Evolutionary conservation across 2,329 filamentous ascomycete species (phyloP), one percentile per base, ranked within the genome.

Genomic region (Penicillium capsulatum): DNA sequence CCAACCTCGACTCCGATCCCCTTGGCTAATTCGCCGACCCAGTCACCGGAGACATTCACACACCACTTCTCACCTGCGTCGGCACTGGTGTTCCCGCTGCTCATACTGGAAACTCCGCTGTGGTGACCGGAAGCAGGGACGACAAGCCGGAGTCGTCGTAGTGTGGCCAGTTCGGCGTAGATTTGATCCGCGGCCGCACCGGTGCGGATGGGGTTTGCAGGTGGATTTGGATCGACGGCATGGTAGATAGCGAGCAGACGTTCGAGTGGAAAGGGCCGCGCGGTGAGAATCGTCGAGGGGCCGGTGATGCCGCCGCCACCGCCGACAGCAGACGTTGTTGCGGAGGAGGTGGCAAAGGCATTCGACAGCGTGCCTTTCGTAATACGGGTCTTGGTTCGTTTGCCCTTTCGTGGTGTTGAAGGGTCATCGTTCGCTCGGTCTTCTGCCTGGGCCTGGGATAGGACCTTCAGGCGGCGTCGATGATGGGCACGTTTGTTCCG

Each of bases 41-140:
- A 71, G 33, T 70, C 68, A 4, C 67, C 66, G 15, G 64, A 67
- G 6, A 72, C 65, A 56, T 71, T 71, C 10, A 71, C 64, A 40
- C 64, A 66, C 71, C 71, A 74, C 37, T 70, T 73, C 45, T 69
- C 70, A 4, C 62, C 64, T 3, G 58, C 62, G 47, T 67, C 66
- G 13, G 64, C 60, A 16, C 57, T 61, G 3, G 60, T 65, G 38
- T 60, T 64, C 8, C 58, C 62, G 35, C 54, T 61, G 13, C 55
- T 51, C 17, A 56, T 53, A n/a, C 55, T 60, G 4, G 52, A 53
- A 35, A 57, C 50, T 7, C 56, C 57, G 34, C 50, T 61, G 17
- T 61, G 57, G 17, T 51, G 53, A 14, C 61, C 59, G 10, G 64
- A 61, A 3, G 66, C 59, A 11, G 68, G 66, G 0, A 71, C 65